Base-by-base conservation (phyloP, 83 land plant genomes). In the Isoetes engelmannii region DNA sequence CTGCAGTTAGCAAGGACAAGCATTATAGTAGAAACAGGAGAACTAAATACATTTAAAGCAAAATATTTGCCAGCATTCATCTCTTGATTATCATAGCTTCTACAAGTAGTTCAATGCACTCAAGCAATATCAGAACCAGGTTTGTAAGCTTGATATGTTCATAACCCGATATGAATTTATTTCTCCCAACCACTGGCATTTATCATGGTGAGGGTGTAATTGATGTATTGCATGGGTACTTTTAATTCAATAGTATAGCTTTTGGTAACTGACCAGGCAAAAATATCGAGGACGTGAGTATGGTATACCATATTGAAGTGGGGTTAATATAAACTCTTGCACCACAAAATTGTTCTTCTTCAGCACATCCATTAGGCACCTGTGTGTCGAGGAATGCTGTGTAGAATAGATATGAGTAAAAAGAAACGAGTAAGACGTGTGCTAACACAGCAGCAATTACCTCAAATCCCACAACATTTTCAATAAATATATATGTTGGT, bases 391-490 rank as follows among this genome's bases (percentile, higher is more conserved):
- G 20, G 99, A 94, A 61, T 72, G 70, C 96, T 90, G 86, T 69
- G 73, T 56, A 61, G 47, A 72, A 65, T 4, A 60, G 20, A 47
- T 50, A 41, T 68, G 13, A 73, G 6, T 28, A 21, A 9, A 44
- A 4, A 7, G 72, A 42, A 69, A 69, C 3, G 66, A 58, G 63
- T 15, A 55, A 37, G 20, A 9, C 3, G 1, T 60, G 12, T 20
- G 15, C n/a, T 28, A 28, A 28, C 37, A 28, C 37, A 28, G 37
- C 37, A 28, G 37, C 12, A 67, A 75, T 57, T 10, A 90, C 99
- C 99, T 94, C 99, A 85, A 94, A 94, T 4, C 99, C 99, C 65
- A 94, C 96, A 60, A 94, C 99, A 82, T 94, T 94, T 71, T 94
- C 99, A 68, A 94, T 85, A 74, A 94, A 86, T 62, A 94, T 55